Percentiles rank a stretch among this genome's conserved stretches.
phyloP scores from a whole-genome alignment of 1,284 basidiomycete species.

The Prillingera fragicola region DNA sequence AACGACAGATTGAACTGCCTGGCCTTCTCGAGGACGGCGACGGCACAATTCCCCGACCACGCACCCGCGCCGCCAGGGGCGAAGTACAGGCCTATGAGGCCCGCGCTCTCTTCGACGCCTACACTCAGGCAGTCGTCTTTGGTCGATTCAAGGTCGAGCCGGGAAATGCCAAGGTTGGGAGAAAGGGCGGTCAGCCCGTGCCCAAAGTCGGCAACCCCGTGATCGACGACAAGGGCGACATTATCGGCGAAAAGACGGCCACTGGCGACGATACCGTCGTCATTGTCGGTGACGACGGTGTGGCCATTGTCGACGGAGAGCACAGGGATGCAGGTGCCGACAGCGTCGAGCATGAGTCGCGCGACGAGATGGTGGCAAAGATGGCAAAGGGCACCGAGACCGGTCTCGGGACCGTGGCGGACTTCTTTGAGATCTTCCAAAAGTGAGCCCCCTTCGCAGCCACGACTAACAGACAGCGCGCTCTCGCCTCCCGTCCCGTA shows the following conservation, averaged over 20 bases:
- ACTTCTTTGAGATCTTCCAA: constrained; percentile 41
- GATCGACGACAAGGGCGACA: constrained; percentile 20
- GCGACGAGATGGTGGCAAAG: constrained; percentile 45
- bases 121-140: constrained; percentile 38
- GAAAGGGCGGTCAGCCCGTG: no score
- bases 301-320: constrained; percentile 41
- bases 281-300: constrained; percentile 26
- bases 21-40: no score
- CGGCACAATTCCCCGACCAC: no score
- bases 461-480: constrained; percentile 31
- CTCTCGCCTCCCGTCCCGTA: constrained; percentile 46
- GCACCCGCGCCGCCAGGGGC: constrained; percentile 47
- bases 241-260: constrained; percentile 27
- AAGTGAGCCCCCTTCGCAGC: no score
- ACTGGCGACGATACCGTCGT: constrained; percentile 33
- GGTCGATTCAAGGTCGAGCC: no score
- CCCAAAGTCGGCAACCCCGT: not conserved
- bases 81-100: constrained; percentile 50
- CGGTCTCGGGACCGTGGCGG: constrained; percentile 43
- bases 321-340: constrained; percentile 42
- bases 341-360: constrained; percentile 44
- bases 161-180: no score
- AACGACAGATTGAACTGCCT: no score
- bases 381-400: constrained; percentile 45
- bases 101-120: constrained; percentile 39